Percentiles rank a stretch among this genome's conserved stretches.
Evolutionary conservation across 2,329 filamentous ascomycete species (phyloP).

Genomic region (Phyllosticta paracitricarpa): DNA sequence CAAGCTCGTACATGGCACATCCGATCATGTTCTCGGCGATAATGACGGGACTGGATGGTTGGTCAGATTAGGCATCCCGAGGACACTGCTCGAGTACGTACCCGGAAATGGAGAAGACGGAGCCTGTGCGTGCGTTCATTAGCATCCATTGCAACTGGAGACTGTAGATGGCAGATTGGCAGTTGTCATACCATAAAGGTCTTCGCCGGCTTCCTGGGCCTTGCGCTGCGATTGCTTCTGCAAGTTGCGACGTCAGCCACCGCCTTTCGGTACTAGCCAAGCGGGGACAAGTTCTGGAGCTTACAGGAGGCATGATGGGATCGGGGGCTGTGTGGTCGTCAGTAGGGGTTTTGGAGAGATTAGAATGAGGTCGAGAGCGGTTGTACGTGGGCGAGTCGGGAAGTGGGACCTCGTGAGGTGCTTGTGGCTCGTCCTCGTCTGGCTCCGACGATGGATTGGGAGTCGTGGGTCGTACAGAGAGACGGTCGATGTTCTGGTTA

Average conservation of each 20-base stretch:
- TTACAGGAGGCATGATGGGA: slow-evolving; percentile 25
- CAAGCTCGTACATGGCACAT: slow-evolving; percentile 99
- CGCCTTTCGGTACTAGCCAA: background rate
- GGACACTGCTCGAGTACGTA: slow-evolving; percentile 25
- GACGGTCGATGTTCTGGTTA: slow-evolving; percentile 38
- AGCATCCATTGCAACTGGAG: slow-evolving; percentile 2
- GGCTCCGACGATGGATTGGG: slow-evolving; percentile 6
- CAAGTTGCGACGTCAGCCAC: slow-evolving; percentile 13
- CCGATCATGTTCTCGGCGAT: slow-evolving; percentile 97
- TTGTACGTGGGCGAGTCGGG: slow-evolving; percentile 18
- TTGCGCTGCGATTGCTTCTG: slow-evolving; percentile 32
- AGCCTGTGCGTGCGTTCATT: slow-evolving; percentile 29
- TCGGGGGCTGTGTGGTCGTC: background rate
- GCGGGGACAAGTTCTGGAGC: background rate
- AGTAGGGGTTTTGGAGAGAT: background rate
- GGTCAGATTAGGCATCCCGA: slow-evolving; percentile 19
- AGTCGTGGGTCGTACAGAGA: slow-evolving; percentile 25
- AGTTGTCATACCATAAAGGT: slow-evolving; percentile 44
- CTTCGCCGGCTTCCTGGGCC: slow-evolving; percentile 39
- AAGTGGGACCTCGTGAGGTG: slow-evolving; percentile 18
- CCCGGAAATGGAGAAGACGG: slow-evolving; percentile 63
- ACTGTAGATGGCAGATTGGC: background rate
- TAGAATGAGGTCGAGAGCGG: slow-evolving; percentile 12
- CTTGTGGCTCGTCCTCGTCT: slow-evolving; percentile 8
- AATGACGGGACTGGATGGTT: slow-evolving; percentile 62